A percentile compares a stretch with the other conserved stretches of the same genome.
phyloP scores from a whole-genome alignment of 192 early-diverging fungal genomes.

The Tieghemiomyces parasiticus region DNA sequence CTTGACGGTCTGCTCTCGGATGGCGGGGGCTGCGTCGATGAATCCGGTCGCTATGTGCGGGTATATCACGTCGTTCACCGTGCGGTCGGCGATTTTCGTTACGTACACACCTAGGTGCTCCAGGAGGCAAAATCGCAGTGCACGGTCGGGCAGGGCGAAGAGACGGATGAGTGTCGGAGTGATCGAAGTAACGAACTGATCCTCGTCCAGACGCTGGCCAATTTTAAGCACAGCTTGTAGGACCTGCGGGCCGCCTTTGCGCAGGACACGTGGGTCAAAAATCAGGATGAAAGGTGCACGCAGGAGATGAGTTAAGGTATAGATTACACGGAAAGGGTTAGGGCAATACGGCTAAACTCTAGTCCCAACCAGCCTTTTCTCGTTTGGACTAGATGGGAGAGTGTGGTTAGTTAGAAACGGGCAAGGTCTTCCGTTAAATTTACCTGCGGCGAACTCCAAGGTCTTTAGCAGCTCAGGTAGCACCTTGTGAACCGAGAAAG shows the following conservation, averaged over 20 bases:
- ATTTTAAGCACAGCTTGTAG: conserved; percentile 73
- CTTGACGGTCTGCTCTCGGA: conserved; percentile 86
- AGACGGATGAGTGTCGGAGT: conserved; percentile 62
- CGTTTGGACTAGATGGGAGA: too few relatives aligned
- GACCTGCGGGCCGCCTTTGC: conserved; percentile 50
- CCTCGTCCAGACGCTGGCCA: conserved; percentile 46
- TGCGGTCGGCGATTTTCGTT: conserved; percentile 42
- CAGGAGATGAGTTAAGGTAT: too few relatives aligned
- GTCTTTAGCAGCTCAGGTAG: conserved; percentile 78
- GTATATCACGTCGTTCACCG: conserved; percentile 71
- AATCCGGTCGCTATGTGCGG: conserved; percentile 81
- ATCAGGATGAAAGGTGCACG: neutral
- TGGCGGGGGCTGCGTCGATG: conserved; percentile 69
- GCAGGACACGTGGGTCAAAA: neutral
- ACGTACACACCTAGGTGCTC: conserved; percentile 68
- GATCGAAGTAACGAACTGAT: conserved; percentile 59
- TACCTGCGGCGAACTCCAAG: conserved; percentile 62
- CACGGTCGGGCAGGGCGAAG: conserved; percentile 77
- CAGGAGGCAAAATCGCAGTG: conserved; percentile 68
- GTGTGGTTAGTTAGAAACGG: too few relatives aligned
- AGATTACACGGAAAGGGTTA: too few relatives aligned
- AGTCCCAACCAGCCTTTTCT: too few relatives aligned
- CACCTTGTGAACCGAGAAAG: conserved; percentile 85
- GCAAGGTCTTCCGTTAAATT: too few relatives aligned
- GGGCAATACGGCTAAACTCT: too few relatives aligned